Percentiles rank a stretch among this genome's conserved stretches.
phyloP scores from a whole-genome alignment of 495 filamentous ascomycete genomes.

The Lepraria neglecta region DNA sequence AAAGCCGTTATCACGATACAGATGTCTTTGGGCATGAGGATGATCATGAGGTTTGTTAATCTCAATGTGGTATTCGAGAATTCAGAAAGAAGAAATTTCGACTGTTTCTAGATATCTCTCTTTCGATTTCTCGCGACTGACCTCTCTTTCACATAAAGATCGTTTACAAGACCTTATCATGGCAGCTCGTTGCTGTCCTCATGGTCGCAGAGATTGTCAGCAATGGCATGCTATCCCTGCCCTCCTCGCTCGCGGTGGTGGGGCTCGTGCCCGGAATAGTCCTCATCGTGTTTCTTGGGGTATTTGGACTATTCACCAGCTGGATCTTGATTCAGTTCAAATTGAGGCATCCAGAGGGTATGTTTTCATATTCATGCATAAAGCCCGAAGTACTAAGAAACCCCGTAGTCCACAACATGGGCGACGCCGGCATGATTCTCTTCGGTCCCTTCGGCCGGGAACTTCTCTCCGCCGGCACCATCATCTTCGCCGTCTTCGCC shows the following conservation, averaged over 20 bases:
- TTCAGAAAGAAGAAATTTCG: neutral
- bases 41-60: constrained; percentile 29
- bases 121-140: neutral
- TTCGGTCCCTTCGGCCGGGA: constrained; percentile 55
- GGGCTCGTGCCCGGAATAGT: constrained; percentile 50
- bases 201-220: constrained; percentile 62
- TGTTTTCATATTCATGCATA: neutral
- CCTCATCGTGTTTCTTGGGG: constrained; percentile 35
- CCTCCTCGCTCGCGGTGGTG: constrained; percentile 48
- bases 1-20: constrained; percentile 21
- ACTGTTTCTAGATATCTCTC: neutral
- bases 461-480: constrained; percentile 63
- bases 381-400: neutral
- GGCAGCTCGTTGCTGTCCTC: constrained; percentile 48
- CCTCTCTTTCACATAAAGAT: constrained; percentile 32
- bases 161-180: constrained; percentile 53
- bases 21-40: constrained; percentile 37
- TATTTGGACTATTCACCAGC: constrained; percentile 36
- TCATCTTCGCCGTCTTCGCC: constrained; percentile 60
- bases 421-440: constrained; percentile 63
- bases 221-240: constrained; percentile 54
- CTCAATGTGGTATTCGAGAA: neutral
- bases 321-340: constrained; percentile 42
- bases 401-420: constrained; percentile 50
- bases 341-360: constrained; percentile 37